phyloP scores from a whole-genome alignment of 176 grass and related monocot genomes.

The Musa schizocarpa region DNA sequence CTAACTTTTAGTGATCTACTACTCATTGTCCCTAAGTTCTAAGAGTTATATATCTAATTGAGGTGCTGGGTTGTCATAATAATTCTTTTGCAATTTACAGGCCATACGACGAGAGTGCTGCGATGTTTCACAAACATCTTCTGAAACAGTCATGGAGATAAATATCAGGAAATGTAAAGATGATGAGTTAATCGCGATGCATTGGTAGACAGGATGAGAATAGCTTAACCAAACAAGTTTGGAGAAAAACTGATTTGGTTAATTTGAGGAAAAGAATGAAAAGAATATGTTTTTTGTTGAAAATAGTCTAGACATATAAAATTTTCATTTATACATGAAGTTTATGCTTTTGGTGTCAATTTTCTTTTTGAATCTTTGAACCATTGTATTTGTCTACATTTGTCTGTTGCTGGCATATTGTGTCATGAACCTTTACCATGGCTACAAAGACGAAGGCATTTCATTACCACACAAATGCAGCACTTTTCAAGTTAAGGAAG shows the following conservation, averaged over 20 bases:
- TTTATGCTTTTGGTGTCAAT: neutral
- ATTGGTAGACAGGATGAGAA: slow-evolving; percentile 24
- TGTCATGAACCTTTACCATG: no score
- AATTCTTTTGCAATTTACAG: slow-evolving; percentile 35
- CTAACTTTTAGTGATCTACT: neutral
- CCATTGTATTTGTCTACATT: no score
- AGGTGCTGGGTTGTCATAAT: slow-evolving; percentile 8
- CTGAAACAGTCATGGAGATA: slow-evolving; percentile 43
- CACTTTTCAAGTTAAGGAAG: no score
- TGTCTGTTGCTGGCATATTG: no score
- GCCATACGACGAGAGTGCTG: slow-evolving; percentile 70
- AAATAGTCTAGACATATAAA: neutral
- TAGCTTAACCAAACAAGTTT: neutral
- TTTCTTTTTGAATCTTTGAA: neutral
- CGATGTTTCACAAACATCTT: slow-evolving; percentile 63
- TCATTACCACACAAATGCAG: no score
- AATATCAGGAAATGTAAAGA: slow-evolving; percentile 78
- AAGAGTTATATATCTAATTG: slow-evolving; percentile 5
- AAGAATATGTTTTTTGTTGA: neutral
- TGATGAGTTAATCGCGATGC: slow-evolving; percentile 77
- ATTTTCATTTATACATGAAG: neutral
- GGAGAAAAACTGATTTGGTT: neutral
- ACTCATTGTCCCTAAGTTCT: neutral
- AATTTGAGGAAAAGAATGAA: neutral
- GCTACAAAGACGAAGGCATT: no score